These are phyloP conservation scores for Colletotrichum sansevieriae DNA, from an alignment of 2,329 filamentous ascomycete genomes.

Conservation along the genomic window DNA sequence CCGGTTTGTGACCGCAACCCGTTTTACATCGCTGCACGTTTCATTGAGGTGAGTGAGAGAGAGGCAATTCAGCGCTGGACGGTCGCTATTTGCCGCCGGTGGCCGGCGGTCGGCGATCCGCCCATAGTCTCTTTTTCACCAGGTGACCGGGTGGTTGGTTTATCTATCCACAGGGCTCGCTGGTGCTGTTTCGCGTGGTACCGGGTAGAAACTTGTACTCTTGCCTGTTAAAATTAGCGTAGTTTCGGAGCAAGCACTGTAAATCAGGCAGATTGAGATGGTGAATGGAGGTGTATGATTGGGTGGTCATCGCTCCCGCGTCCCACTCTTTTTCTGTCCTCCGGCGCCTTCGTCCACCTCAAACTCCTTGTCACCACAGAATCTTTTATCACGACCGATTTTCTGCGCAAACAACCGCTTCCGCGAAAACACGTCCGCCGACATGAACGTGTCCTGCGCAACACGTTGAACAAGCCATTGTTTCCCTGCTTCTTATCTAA, in stretches of 20 bases:
- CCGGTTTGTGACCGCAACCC: background rate
- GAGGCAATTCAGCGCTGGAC: constrained; percentile 23
- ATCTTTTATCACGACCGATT: constrained; percentile 32
- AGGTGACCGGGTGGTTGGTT: background rate
- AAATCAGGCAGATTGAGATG: constrained; percentile 7
- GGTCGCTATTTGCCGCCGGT: background rate
- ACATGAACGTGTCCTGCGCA: constrained; percentile 35
- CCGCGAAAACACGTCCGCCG: constrained; percentile 22
- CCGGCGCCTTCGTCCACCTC: constrained; percentile 39
- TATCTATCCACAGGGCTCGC: background rate
- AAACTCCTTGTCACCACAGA: constrained; percentile 38
- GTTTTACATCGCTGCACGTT: background rate
- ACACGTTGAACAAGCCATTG: constrained; percentile 17
- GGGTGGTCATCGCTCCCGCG: constrained; percentile 29
- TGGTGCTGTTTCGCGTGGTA: too few species aligned
- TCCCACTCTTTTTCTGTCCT: constrained; percentile 42
- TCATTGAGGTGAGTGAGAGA: background rate
- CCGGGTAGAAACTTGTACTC: too few species aligned
- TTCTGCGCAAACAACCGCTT: constrained; percentile 36
- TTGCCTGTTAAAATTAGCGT: constrained; percentile 1
- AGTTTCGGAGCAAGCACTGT: constrained; percentile 33
- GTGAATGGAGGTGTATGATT: constrained; percentile 32
- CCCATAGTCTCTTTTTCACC: background rate
- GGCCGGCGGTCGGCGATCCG: constrained; percentile 15
- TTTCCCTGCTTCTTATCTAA: constrained; percentile 10